A percentile compares a stretch with the other conserved stretches of the same genome.
Conservation (phyloP, 192 early-diverging fungal species). For the Coemansia guatemalensis region DNA sequence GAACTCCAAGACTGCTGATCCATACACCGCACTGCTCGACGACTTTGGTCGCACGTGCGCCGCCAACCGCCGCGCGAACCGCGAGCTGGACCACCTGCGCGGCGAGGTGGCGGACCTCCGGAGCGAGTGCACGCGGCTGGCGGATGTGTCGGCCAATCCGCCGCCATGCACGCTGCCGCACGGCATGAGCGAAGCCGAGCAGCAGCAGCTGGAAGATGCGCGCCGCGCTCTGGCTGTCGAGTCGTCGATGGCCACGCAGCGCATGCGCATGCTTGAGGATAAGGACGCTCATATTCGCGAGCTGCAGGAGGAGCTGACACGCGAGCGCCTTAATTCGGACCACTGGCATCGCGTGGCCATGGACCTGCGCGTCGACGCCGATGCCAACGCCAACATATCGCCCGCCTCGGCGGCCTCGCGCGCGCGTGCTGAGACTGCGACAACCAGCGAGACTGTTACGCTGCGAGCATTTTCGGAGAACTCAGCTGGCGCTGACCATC, state of each 20-base stretch:
- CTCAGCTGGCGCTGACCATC: constrained; percentile 11
- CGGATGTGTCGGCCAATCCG: constrained; percentile 15
- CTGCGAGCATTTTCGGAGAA: constrained; percentile 41
- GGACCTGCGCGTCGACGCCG: not conserved
- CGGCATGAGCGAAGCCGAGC: constrained; percentile 21
- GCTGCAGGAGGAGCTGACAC: constrained; percentile 29
- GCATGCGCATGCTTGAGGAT: constrained; percentile 18
- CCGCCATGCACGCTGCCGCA: constrained; percentile 20
- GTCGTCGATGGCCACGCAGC: constrained; percentile 13
- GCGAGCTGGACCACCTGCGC: constrained; percentile 28
- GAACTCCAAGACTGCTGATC: constrained; percentile 20
- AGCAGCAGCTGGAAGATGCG: constrained; percentile 6
- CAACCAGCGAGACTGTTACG: constrained; percentile 45
- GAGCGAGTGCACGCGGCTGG: constrained; percentile 12
- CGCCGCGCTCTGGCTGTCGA: constrained; percentile 11
- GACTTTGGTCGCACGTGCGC: constrained; percentile 42
- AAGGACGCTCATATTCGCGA: constrained; percentile 23
- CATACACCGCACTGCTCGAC: constrained; percentile 27
- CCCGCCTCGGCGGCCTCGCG: constrained; percentile 13
- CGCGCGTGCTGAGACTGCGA: constrained; percentile 38
- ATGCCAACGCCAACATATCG: constrained; percentile 5
- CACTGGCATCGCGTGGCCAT: constrained; percentile 17
- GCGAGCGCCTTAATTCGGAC: constrained; percentile 21
- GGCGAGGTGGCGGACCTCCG: constrained; percentile 16
- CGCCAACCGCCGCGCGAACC: constrained; percentile 42